Evolutionary conservation across 345 rosid genomes (phyloP).

Genomic region (Psidium guajava): DNA sequence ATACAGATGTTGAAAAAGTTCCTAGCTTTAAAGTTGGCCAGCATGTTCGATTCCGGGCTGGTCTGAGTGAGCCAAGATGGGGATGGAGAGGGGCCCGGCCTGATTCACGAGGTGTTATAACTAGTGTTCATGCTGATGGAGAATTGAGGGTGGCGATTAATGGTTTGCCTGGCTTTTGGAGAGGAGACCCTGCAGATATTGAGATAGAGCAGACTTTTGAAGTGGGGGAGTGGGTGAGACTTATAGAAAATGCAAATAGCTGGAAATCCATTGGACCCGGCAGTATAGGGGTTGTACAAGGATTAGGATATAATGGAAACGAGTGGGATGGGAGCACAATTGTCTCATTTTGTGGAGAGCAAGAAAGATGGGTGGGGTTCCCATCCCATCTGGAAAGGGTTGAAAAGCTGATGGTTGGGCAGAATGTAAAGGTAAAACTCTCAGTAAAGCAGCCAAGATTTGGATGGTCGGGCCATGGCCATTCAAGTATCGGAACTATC

Average conservation of each 20-base stretch:
- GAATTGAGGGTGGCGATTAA: slow-evolving; percentile 82
- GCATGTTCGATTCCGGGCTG: slow-evolving; percentile 72
- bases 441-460: slow-evolving; percentile 87
- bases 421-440: slow-evolving; percentile 62
- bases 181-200: slow-evolving; percentile 87
- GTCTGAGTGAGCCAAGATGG: slow-evolving; percentile 86
- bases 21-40: slow-evolving; percentile 72
- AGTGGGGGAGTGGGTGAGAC: slow-evolving; percentile 93
- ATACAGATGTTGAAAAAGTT: slow-evolving; percentile 80
- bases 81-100: slow-evolving; percentile 91
- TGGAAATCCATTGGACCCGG: slow-evolving; percentile 87
- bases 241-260: slow-evolving; percentile 37
- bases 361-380: slow-evolving; percentile 85
- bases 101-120: slow-evolving; percentile 67
- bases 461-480: slow-evolving; percentile 94
- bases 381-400: slow-evolving; percentile 62
- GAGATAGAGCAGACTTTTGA: slow-evolving; percentile 66
- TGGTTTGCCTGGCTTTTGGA: slow-evolving; percentile 81
- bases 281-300: slow-evolving; percentile 79
- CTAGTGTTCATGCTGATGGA: slow-evolving; percentile 88
- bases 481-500: slow-evolving; percentile 67
- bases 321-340: slow-evolving; percentile 73
- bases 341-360: slow-evolving; percentile 86
- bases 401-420: slow-evolving; percentile 49
- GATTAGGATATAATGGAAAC: slow-evolving; percentile 69